Base-by-base conservation (phyloP, 345 rosid species). In the Mercurialis annua region DNA sequence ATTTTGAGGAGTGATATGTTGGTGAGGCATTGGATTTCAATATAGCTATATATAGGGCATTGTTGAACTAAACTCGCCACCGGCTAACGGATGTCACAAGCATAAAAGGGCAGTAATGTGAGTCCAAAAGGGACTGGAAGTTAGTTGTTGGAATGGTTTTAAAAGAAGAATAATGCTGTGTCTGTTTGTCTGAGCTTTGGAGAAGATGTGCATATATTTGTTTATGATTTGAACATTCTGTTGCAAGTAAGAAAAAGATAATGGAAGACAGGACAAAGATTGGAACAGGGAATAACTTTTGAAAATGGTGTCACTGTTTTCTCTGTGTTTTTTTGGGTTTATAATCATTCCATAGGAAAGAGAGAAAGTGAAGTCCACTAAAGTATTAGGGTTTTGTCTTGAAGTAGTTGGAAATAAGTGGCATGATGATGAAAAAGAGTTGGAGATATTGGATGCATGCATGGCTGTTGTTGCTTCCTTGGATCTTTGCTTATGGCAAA, bases 131-230 rank as follows among this genome's bases (percentile, higher is more conserved):
- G 36, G 48, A 38, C 21, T 75, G 71, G 77, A 75, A 58, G 44
- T n/a, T 77, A 61, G 83, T 48, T 38, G 23, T 71, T 82, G 81
- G 81, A 71, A 66, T 52, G 57, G 51, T 21, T 27, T 23, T 50
- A 20, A 15, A 36, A 29, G 69, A 21, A 70, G 73, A 68, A 63
- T 68, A 73, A 62, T 71, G 38, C 58, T 23, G 9, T 73, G 69
- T 71, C 71, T 24, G 66, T 15, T 74, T 57, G 59, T 67, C 71
- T 62, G 60, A 47, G 65, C 27, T 67, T 64, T 59, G 74, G 60
- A 67, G 65, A 68, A 65, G 69, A 67, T 54, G 73, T 64, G 72
- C 69, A 34, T 34, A 34, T 34, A 34, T 34, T 34, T 34, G 5
- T 34, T 36, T 30, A 23, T 62, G 36, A 46, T 59, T 52, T 72